Base-by-base conservation (phyloP, 2,329 filamentous ascomycete genomes). In the Allantophomopsis lycopodina region DNA sequence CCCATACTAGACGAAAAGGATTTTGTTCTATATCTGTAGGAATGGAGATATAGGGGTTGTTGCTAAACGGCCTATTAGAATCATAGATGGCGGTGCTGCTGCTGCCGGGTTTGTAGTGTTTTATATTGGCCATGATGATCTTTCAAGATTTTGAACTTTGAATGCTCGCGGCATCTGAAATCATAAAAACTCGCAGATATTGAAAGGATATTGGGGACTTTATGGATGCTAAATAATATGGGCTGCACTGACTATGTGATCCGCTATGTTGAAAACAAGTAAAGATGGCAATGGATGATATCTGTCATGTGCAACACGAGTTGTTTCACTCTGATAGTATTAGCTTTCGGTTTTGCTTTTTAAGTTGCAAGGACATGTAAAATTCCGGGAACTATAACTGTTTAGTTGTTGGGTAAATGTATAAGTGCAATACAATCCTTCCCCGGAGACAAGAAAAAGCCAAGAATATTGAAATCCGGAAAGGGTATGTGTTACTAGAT, bases 1-100 rank as follows among this genome's bases (percentile, higher is more conserved):
- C 49, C 44, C 50, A 48, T 3, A 66, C 48, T 10, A 66, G 54
- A 14, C 41, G 40, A 36, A 57, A 44, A 3, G 64, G 63, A n/a
- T 34, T 34, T 11, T 18, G 7, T 15, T 34, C 32, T 8, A 34
- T 11, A 11, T 34, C 32, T 7, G 32, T 11, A 3, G 32, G 32
- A 13, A 34, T 34, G 11, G 23, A 28, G 11, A 28, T 28, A 8
- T 18, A 16, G 32, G 32, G 32, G 13, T 34, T 34, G 13, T 34
- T 34, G 32, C 32, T 18, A 2, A 34, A 7, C 3, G 14, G 32
- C 11, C 7, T 34, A 11, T 34, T 34, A 3, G 32, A 10, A 13
- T 34, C 12, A 18, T 16, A 34, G 14, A 63, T 57, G 8, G 14
- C 32, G 11, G 14, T 13, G 17, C n/a, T n/a, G n/a, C n/a, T n/a